Conservation (phyloP, 2,329 filamentous ascomycete species). For the Diaporthe helianthi region DNA sequence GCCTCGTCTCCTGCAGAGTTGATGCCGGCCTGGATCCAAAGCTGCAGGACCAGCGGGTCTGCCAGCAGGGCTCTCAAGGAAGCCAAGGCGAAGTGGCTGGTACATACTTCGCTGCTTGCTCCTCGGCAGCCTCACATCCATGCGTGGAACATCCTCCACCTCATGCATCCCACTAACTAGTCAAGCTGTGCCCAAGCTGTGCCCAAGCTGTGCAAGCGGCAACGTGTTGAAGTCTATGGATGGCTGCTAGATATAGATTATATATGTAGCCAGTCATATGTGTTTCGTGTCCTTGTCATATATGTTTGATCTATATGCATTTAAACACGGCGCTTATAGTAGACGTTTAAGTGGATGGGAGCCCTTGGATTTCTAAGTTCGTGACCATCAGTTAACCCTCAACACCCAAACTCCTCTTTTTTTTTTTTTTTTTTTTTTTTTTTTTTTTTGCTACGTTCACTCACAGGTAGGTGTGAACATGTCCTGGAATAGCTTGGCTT, state of each 20-base stretch:
- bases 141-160: conserved; percentile 25
- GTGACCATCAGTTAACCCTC: not conserved
- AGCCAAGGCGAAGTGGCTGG: not conserved
- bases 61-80: not conserved
- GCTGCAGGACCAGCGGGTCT: conserved; percentile 1
- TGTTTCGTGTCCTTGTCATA: not conserved
- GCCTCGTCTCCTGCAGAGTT: not conserved
- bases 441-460: not conserved
- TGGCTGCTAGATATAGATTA: not conserved
- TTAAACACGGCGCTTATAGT: not conserved
- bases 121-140: not conserved
- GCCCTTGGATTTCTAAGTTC: not conserved
- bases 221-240: not conserved
- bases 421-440: no score
- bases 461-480: not conserved
- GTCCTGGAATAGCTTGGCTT: not conserved
- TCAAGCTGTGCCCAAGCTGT: not conserved
- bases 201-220: conserved; percentile 3
- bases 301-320: not conserved
- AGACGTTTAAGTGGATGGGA: not conserved
- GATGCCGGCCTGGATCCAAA: not conserved
- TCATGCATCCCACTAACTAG: conserved; percentile 9
- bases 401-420: not conserved
- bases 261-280: not conserved
- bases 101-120: not conserved